Evolutionary conservation across 495 filamentous ascomycete genomes (phyloP).

Genomic region (Daldinia childiae): DNA sequence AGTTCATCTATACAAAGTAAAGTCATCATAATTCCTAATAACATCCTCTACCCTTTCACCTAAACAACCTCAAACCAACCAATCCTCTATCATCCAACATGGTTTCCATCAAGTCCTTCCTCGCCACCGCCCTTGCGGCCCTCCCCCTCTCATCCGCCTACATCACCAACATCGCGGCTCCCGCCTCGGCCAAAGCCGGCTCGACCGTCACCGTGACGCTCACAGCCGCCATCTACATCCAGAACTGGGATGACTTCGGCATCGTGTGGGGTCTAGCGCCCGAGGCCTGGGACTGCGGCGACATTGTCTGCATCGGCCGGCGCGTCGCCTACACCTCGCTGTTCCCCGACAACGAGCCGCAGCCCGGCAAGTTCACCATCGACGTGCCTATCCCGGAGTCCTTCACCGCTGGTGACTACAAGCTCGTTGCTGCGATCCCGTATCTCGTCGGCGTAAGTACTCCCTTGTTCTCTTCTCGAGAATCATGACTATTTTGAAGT

Average conservation of each 20-base stretch:
- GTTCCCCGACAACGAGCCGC: constrained; percentile 38
- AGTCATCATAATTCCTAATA: too few species aligned
- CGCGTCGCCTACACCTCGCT: constrained; percentile 42
- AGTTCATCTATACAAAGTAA: background rate
- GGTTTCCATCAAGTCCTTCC: constrained; percentile 38
- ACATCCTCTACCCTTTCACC: background rate
- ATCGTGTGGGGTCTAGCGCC: constrained; percentile 44
- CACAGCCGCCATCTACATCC: constrained; percentile 41
- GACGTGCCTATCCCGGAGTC: constrained; percentile 56
- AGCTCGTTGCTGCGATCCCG: constrained; percentile 56
- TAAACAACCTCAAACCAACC: constrained; percentile 5
- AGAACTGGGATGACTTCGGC: constrained; percentile 49
- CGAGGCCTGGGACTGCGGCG: constrained; percentile 9
- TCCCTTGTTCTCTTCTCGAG: background rate
- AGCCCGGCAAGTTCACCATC: constrained; percentile 45
- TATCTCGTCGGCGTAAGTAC: constrained; percentile 46
- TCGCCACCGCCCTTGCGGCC: constrained; percentile 26
- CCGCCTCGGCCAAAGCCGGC: constrained; percentile 24
- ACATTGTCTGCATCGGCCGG: constrained; percentile 36
- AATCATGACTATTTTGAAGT: background rate
- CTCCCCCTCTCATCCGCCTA: constrained; percentile 29
- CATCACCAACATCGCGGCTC: constrained; percentile 20
- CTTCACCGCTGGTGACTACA: constrained; percentile 58
- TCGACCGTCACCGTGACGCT: constrained; percentile 32
- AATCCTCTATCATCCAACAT: constrained; percentile 26